Percentiles rank a stretch among this genome's conserved stretches.
Conservation (phyloP, 1,284 basidiomycete genomes). For the Cystobasidium slooffiae region DNA sequence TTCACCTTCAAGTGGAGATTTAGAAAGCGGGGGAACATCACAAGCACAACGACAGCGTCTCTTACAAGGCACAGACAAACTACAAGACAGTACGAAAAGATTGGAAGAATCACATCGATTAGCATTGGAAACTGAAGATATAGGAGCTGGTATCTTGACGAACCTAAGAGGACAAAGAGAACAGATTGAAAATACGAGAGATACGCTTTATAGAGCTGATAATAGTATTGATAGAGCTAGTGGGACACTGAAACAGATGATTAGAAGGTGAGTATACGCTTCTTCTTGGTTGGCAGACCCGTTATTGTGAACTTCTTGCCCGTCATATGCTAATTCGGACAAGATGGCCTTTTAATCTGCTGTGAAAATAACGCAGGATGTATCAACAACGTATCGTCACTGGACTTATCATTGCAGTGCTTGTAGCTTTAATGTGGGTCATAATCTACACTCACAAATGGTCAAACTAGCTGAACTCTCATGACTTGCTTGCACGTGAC, state of each 20-base stretch:
- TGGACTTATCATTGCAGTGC: constrained; percentile 52
- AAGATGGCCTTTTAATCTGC: constrained; percentile 17
- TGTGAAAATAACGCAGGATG: constrained; percentile 46
- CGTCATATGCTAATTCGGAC: constrained; percentile 3
- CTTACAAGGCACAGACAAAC: constrained; percentile 61
- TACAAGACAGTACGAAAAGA: constrained; percentile 63
- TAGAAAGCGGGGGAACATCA: constrained; percentile 56
- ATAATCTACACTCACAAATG: too few species aligned
- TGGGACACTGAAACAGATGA: constrained; percentile 66
- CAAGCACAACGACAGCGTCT: constrained; percentile 74
- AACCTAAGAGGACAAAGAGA: constrained; percentile 87
- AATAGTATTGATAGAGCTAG: constrained; percentile 64
- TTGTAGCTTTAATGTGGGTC: constrained; percentile 52
- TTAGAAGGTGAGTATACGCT: constrained; percentile 61
- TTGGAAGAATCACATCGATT: constrained; percentile 89
- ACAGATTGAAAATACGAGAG: constrained; percentile 90
- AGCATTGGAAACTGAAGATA: constrained; percentile 93
- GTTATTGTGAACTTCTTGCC: not conserved
- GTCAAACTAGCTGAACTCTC: not conserved
- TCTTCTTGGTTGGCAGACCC: not conserved
- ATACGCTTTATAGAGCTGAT: constrained; percentile 68
- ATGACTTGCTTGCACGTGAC: not conserved
- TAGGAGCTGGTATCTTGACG: constrained; percentile 88
- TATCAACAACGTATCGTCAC: constrained; percentile 53
- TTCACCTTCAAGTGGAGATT: constrained; percentile 72